Evolutionary conservation across 495 filamentous ascomycete genomes (phyloP).

Genomic region (Glonium stellatum): DNA sequence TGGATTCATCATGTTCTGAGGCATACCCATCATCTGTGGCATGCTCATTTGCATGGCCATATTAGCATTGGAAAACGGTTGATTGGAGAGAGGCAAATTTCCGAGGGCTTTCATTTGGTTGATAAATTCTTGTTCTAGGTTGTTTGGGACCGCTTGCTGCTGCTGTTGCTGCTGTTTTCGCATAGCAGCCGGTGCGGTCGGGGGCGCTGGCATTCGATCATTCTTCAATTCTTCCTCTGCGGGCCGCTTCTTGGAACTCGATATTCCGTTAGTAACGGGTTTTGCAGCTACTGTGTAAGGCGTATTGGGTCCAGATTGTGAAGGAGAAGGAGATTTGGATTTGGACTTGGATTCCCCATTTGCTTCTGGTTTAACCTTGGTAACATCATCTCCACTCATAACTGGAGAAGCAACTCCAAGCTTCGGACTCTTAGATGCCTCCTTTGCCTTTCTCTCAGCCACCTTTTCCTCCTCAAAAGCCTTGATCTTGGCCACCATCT

Average conservation of each 20-base stretch:
- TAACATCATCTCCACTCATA: conserved; percentile 21
- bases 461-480: conserved; percentile 67
- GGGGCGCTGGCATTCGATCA: conserved; percentile 47
- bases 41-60: conserved; percentile 2
- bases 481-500: conserved; percentile 67
- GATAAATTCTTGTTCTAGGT: conserved; percentile 28
- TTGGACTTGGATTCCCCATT: conserved; percentile 11
- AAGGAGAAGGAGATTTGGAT: conserved; percentile 18
- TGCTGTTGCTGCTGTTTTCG: conserved; percentile 29
- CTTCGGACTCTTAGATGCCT: conserved; percentile 42
- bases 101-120: conserved; percentile 30
- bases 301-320: conserved; percentile 10
- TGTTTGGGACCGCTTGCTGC: conserved; percentile 19
- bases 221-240: conserved; percentile 67
- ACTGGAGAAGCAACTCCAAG: conserved; percentile 8
- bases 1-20: conserved; percentile 41
- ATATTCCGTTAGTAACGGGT: conserved; percentile 15
- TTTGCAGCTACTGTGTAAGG: conserved; percentile 15
- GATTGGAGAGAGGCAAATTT: conserved; percentile 20
- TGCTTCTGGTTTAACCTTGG: conserved; percentile 16
- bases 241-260: conserved; percentile 64
- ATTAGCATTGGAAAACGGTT: conserved; percentile 4
- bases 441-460: conserved; percentile 44
- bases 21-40: conserved; percentile 18
- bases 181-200: conserved; percentile 46